Evolutionary conservation across 257 asterid species (phyloP).

Genomic region (Marsdenia floribunda): DNA sequence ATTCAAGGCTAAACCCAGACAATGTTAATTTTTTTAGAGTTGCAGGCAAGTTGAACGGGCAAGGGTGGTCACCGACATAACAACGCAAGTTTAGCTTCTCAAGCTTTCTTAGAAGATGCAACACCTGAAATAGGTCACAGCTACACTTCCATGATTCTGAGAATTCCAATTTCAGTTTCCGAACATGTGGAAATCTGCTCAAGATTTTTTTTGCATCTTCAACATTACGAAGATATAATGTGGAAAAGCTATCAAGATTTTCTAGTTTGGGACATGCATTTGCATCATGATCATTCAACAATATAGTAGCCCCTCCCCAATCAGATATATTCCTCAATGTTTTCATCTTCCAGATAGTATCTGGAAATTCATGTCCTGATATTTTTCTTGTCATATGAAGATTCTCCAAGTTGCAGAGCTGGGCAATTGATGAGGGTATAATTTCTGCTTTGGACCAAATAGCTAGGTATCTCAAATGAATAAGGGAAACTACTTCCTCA

Average conservation of each 20-base stretch:
- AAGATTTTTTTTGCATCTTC: not conserved
- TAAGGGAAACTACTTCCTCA: not conserved
- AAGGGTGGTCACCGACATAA: not conserved
- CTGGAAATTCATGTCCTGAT: not conserved
- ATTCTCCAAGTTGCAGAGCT: conserved; percentile 2
- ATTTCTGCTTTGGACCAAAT: not conserved
- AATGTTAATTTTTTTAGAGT: not conserved
- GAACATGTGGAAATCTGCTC: not conserved
- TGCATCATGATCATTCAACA: too few relatives aligned
- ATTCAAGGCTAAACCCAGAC: not conserved
- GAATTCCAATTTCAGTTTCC: not conserved
- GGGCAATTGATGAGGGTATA: not conserved
- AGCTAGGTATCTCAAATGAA: not conserved
- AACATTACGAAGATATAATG: not conserved
- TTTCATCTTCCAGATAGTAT: not conserved
- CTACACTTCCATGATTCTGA: not conserved
- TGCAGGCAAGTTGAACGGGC: not conserved
- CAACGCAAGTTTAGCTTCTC: not conserved
- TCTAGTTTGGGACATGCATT: not conserved
- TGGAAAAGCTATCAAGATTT: not conserved
- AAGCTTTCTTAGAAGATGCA: not conserved
- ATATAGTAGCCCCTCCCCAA: not conserved
- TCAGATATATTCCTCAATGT: not conserved
- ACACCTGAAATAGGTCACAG: not conserved
- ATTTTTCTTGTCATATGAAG: not conserved